Evolutionary conservation across 768 basidiomycete genomes (phyloP).

Genomic region (Lactarius sp.): DNA sequence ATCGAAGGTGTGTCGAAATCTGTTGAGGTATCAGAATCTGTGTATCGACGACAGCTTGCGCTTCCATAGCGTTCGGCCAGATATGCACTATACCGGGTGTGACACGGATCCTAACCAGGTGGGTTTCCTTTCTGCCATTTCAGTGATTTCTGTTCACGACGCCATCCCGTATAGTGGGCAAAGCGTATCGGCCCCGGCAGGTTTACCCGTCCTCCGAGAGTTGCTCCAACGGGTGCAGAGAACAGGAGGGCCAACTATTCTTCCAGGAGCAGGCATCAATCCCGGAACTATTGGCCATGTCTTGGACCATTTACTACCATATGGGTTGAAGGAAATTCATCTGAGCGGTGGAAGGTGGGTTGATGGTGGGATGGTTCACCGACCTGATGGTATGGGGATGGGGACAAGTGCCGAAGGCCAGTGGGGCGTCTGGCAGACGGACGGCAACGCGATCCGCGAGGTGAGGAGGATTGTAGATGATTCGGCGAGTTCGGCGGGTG

Average conservation of each 20-base stretch:
- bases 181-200: conserved; percentile 35
- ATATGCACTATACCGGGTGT: conserved; percentile 57
- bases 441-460: conserved; percentile 44
- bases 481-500: background rate
- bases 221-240: conserved; percentile 21
- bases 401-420: conserved; percentile 48
- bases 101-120: conserved; percentile 80
- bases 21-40: background rate
- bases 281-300: conserved; percentile 46
- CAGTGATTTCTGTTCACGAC: background rate
- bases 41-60: background rate
- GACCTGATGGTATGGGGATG: conserved; percentile 64
- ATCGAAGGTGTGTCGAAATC: background rate
- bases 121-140: conserved; percentile 15
- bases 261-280: conserved; percentile 78
- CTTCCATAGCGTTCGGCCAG: conserved; percentile 33
- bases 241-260: conserved; percentile 34
- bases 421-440: conserved; percentile 68
- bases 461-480: conserved; percentile 48
- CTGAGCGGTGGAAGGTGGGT: conserved; percentile 68
- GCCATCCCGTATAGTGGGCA: conserved; percentile 44
- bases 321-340: conserved; percentile 65
- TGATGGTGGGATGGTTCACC: conserved; percentile 47
- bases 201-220: conserved; percentile 25
- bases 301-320: conserved; percentile 46